Conservation (phyloP, 306 rosid genomes). For the Pyrus bretschneideri region DNA sequence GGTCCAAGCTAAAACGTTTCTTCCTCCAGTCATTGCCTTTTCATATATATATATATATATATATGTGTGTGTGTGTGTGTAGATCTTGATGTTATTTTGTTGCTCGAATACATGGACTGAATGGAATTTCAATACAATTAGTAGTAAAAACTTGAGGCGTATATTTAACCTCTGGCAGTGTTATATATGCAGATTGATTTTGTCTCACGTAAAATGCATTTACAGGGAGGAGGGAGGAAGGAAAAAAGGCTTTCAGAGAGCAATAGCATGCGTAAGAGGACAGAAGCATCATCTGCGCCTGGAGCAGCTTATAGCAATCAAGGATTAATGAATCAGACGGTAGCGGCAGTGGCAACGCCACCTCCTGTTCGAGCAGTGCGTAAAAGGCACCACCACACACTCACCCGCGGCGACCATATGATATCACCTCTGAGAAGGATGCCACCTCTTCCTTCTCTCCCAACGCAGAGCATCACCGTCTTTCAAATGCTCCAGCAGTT, state of each 20-base stretch:
- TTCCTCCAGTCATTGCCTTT: too few relatives aligned
- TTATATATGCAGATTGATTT: constrained; percentile 16
- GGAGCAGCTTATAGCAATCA: constrained; percentile 13
- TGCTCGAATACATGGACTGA: not conserved
- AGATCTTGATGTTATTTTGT: not conserved
- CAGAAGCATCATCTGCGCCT: constrained; percentile 29
- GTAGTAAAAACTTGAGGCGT: not conserved
- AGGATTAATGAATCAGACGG: constrained; percentile 17
- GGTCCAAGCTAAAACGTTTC: too few relatives aligned
- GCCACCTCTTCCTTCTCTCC: constrained; percentile 47
- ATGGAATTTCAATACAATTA: not conserved
- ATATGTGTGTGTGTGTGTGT: too few relatives aligned
- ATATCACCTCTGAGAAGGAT: constrained; percentile 54
- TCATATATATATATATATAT: too few relatives aligned
- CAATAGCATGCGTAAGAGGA: constrained; percentile 43
- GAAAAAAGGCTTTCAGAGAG: constrained; percentile 54
- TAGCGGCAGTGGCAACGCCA: not conserved
- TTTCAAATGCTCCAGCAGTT: constrained; percentile 78
- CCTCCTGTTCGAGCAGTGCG: constrained; percentile 57
- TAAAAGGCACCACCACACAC: constrained; percentile 85
- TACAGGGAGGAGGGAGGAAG: constrained; percentile 63
- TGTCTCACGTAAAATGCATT: constrained; percentile 14
- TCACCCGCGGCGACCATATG: constrained; percentile 48
- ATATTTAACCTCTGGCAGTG: not conserved
- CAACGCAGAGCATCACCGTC: constrained; percentile 55